Conservation (phyloP, 2,329 filamentous ascomycete genomes). For the Stagonosporopsis vannaccii region DNA sequence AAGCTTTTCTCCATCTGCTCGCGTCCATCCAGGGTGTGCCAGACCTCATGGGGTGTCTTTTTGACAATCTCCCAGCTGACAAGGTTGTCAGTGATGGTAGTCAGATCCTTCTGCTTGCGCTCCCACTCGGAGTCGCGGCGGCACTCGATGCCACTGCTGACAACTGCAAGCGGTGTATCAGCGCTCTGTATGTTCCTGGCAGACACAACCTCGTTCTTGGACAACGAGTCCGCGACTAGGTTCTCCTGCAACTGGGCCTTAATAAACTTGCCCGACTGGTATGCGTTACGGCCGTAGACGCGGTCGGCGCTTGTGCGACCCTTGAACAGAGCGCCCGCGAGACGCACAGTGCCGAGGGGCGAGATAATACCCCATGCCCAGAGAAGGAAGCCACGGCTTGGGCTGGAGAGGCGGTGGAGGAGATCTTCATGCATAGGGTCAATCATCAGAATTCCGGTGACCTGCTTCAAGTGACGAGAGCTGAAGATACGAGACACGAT, state of each 20-base stretch:
- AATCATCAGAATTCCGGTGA: slow-evolving; percentile 82
- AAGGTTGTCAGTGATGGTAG: slow-evolving; percentile 78
- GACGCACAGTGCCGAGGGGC: slow-evolving; percentile 82
- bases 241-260: slow-evolving; percentile 94
- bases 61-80: slow-evolving; percentile 86
- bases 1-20: slow-evolving; percentile 80
- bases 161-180: slow-evolving; percentile 77
- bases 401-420: slow-evolving; percentile 69
- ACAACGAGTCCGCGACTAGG: slow-evolving; percentile 83
- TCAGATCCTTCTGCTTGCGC: slow-evolving; percentile 83
- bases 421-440: slow-evolving; percentile 91
- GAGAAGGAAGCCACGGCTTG: slow-evolving; percentile 78
- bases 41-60: slow-evolving; percentile 85
- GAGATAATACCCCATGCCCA: slow-evolving; percentile 88
- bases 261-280: slow-evolving; percentile 82
- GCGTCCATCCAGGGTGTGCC: slow-evolving; percentile 76
- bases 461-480: slow-evolving; percentile 75
- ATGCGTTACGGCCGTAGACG: slow-evolving; percentile 79
- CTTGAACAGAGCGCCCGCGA: slow-evolving; percentile 81
- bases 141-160: slow-evolving; percentile 80
- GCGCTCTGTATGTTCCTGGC: slow-evolving; percentile 79
- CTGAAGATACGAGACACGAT: slow-evolving; percentile 93
- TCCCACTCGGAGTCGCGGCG: slow-evolving; percentile 76
- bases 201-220: slow-evolving; percentile 79
- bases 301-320: slow-evolving; percentile 83